Evolutionary conservation across 2,329 filamentous ascomycete species (phyloP).

Genomic region (Tolypocladium pustulatum): DNA sequence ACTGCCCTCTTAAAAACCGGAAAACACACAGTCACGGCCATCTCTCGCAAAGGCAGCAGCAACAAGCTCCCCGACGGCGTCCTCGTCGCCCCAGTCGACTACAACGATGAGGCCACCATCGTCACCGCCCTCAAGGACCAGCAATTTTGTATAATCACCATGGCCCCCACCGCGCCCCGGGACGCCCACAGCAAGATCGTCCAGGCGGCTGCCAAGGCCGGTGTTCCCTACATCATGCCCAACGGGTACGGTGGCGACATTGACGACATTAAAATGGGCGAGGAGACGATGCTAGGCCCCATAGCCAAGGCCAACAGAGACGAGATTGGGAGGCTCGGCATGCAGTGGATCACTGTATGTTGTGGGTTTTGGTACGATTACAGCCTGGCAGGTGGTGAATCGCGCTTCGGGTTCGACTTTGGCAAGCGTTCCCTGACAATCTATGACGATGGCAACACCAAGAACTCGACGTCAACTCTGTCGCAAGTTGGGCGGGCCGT

Average conservation of each 20-base stretch:
- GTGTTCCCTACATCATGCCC: constrained; percentile 42
- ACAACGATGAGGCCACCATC: constrained; percentile 30
- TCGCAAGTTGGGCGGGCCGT: constrained; percentile 43
- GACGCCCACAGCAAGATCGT: constrained; percentile 39
- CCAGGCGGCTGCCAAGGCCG: constrained; percentile 42
- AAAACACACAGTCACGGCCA: constrained; percentile 39
- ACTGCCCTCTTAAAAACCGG: constrained; percentile 32
- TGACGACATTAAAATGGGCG: constrained; percentile 23
- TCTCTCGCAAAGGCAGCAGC: constrained; percentile 32
- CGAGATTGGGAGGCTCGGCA: constrained; percentile 28
- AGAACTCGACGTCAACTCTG: constrained; percentile 33
- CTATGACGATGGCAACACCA: constrained; percentile 43
- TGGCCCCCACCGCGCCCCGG: constrained; percentile 29
- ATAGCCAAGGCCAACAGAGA: constrained; percentile 12
- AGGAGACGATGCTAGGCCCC: constrained; percentile 14
- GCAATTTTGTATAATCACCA: constrained; percentile 45
- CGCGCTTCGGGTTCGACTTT: constrained; percentile 38
- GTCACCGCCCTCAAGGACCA: constrained; percentile 40
- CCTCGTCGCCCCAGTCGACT: constrained; percentile 30
- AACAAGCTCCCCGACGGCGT: constrained; percentile 33
- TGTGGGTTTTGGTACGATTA: constrained; percentile 46
- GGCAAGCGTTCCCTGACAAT: constrained; percentile 27
- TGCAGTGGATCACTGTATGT: constrained; percentile 37
- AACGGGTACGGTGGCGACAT: constrained; percentile 39
- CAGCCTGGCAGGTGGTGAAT: constrained; percentile 26